Evolutionary conservation across 352 stramenopile genomes (phyloP).

Genomic region (Elongisporangium anandrum): DNA sequence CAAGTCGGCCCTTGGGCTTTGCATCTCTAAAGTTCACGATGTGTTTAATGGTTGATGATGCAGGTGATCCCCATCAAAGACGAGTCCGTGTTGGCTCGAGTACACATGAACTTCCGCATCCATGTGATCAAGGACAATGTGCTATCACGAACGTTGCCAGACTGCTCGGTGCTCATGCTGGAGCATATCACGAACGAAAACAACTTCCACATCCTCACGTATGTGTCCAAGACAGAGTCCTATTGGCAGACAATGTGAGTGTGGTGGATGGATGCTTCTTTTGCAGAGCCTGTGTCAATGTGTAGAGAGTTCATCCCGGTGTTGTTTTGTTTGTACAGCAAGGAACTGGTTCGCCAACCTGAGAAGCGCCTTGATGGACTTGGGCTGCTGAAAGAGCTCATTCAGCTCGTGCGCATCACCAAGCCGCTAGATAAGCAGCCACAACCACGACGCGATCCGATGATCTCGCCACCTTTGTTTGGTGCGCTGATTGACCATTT

Average conservation of each 20-base stretch:
- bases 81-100: conserved; percentile 43
- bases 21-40: neutral
- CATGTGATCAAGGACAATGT: conserved; percentile 88
- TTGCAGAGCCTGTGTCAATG: neutral
- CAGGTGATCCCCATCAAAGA: conserved; percentile 76
- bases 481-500: conserved; percentile 56
- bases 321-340: neutral
- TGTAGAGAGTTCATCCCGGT: too few species aligned
- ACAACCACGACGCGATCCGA: conserved; percentile 48
- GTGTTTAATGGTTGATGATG: neutral
- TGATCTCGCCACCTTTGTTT: conserved; percentile 52
- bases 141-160: conserved; percentile 65
- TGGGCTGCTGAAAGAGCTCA: conserved; percentile 65
- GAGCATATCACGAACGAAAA: conserved; percentile 85
- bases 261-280: neutral
- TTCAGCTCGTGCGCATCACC: conserved; percentile 58
- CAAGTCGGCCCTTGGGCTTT: neutral
- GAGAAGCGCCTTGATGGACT: conserved; percentile 44
- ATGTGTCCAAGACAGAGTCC: conserved; percentile 65
- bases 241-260: conserved; percentile 70
- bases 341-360: neutral
- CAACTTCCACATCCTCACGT: conserved; percentile 81
- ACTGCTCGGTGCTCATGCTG: conserved; percentile 72
- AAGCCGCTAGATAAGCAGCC: conserved; percentile 56
- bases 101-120: conserved; percentile 86